Evolutionary conservation across 441 rosid species (phyloP).

Genomic region (Breynia disticha): DNA sequence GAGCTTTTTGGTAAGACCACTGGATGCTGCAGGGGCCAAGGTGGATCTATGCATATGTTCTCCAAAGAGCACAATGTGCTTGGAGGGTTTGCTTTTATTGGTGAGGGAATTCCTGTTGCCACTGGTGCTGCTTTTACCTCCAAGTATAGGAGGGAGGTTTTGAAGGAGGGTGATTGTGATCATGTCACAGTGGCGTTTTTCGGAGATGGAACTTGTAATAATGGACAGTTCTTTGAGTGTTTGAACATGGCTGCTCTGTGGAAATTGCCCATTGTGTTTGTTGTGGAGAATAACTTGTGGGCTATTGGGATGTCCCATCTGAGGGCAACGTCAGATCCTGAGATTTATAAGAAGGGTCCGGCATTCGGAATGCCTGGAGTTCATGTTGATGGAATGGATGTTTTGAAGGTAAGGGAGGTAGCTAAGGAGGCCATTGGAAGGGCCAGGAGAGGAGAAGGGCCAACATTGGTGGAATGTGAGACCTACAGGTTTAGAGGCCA

Average conservation of each 20-base stretch:
- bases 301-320: slow-evolving; percentile 96
- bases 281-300: slow-evolving; percentile 97
- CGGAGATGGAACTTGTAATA: slow-evolving; percentile 93
- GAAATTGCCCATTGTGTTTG: slow-evolving; percentile 92
- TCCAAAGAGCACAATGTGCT: slow-evolving; percentile 86
- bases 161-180: slow-evolving; percentile 58
- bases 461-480: slow-evolving; percentile 96
- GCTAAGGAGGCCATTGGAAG: slow-evolving; percentile 79
- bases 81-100: slow-evolving; percentile 95
- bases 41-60: slow-evolving; percentile 99
- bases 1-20: slow-evolving; percentile 89
- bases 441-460: slow-evolving; percentile 97
- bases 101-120: slow-evolving; percentile 95
- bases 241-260: slow-evolving; percentile 92
- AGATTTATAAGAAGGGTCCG: slow-evolving; percentile 97
- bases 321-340: slow-evolving; percentile 94
- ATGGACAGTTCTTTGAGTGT: slow-evolving; percentile 99
- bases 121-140: slow-evolving; percentile 84
- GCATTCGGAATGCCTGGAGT: slow-evolving; percentile 97
- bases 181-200: slow-evolving; percentile 85
- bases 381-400: slow-evolving; percentile 98
- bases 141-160: slow-evolving; percentile 72
- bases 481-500: slow-evolving; percentile 98
- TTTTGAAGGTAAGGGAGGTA: slow-evolving; percentile 85
- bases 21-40: slow-evolving; percentile 95